Percentiles rank a stretch among this genome's conserved stretches.
Conservation (phyloP, 2,329 filamentous ascomycete genomes). For the Thermothelomyces thermophilus region DNA sequence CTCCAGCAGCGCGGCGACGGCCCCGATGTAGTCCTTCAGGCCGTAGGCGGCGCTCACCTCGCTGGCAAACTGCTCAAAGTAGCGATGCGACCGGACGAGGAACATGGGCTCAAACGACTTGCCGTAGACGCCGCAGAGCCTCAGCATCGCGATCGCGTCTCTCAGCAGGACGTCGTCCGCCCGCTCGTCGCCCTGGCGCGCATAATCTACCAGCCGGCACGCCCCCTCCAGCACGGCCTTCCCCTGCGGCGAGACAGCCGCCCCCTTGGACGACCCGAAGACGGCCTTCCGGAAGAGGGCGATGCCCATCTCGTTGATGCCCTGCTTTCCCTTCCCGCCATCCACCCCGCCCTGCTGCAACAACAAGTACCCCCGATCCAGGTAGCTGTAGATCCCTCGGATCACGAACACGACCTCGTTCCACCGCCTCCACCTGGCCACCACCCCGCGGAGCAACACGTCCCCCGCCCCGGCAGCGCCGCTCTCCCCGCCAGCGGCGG, state of each 20-base stretch:
- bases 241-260: slow-evolving; percentile 28
- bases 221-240: slow-evolving; percentile 50
- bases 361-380: slow-evolving; percentile 84
- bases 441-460: slow-evolving; percentile 46
- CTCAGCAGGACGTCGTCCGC: slow-evolving; percentile 62
- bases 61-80: slow-evolving; percentile 63
- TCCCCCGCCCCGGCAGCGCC: slow-evolving; percentile 37
- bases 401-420: slow-evolving; percentile 69
- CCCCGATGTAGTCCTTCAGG: slow-evolving; percentile 69
- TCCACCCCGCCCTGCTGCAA: slow-evolving; percentile 3
- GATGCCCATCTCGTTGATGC: slow-evolving; percentile 76
- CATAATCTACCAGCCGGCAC: slow-evolving; percentile 67
- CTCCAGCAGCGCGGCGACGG: slow-evolving; percentile 61
- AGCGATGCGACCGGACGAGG: slow-evolving; percentile 59
- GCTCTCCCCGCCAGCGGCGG: slow-evolving; percentile 15
- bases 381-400: slow-evolving; percentile 84
- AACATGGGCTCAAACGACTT: slow-evolving; percentile 74
- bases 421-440: slow-evolving; percentile 68
- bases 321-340: slow-evolving; percentile 54
- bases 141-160: slow-evolving; percentile 72
- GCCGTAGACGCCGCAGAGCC: slow-evolving; percentile 75
- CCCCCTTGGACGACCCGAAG: slow-evolving; percentile 33
- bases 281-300: slow-evolving; percentile 62
- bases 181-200: slow-evolving; percentile 52
- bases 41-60: slow-evolving; percentile 53